Evolutionary conservation across 2,329 filamentous ascomycete species (phyloP).

Genomic region (Diplodia sapinea): DNA sequence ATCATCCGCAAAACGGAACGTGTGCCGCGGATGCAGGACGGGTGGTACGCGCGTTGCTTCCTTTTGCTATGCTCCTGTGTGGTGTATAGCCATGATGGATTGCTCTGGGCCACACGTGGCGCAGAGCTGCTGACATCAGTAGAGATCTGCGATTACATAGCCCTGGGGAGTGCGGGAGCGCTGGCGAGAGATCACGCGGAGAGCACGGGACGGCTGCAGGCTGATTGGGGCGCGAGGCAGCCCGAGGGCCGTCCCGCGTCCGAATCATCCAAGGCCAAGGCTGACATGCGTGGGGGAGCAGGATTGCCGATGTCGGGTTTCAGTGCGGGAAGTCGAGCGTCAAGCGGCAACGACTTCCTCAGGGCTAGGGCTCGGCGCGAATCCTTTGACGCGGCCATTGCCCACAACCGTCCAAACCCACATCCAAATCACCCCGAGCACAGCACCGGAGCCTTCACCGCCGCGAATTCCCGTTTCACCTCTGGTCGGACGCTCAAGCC

Average conservation of each 20-base stretch:
- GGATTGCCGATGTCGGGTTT: background rate
- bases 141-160: background rate
- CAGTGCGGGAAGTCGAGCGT: background rate
- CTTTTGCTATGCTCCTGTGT: background rate
- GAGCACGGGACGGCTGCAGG: background rate
- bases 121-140: background rate
- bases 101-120: background rate
- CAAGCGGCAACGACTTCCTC: slow-evolving; percentile 1
- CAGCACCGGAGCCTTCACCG: background rate
- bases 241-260: no score
- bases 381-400: background rate
- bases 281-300: slow-evolving; percentile 5
- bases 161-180: background rate
- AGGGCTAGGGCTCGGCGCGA: background rate
- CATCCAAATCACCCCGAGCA: background rate
- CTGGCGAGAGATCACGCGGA: background rate
- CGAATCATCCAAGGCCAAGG: background rate
- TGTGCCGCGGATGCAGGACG: no score
- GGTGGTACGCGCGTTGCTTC: background rate
- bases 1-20: no score
- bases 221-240: background rate
- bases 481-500: background rate
- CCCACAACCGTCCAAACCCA: background rate
- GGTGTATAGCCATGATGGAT: background rate
- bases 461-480: background rate